Conservation (phyloP, 768 basidiomycete genomes). For the Hemileccinum rubropunctum region DNA sequence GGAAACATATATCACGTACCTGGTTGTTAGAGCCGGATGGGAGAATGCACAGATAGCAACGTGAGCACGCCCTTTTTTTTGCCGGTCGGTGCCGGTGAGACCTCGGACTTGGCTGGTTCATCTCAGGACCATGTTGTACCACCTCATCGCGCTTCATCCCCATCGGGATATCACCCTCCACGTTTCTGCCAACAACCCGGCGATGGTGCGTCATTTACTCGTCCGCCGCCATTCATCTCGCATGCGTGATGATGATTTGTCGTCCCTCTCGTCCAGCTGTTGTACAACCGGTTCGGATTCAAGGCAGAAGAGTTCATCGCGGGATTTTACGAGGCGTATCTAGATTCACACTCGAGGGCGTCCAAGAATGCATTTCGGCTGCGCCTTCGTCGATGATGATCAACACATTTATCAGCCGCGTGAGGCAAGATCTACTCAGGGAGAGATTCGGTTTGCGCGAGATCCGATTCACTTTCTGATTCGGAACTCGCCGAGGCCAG, state of each 20-base stretch:
- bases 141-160: constrained; percentile 69
- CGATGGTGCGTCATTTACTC: constrained; percentile 50
- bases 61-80: constrained; percentile 34
- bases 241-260: background rate
- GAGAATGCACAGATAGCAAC: constrained; percentile 77
- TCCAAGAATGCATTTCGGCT: constrained; percentile 82
- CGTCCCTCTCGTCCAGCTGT: constrained; percentile 40
- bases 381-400: constrained; percentile 57
- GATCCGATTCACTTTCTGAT: no score
- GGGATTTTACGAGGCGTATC: constrained; percentile 78
- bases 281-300: constrained; percentile 87
- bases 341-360: constrained; percentile 63
- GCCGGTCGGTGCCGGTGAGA: background rate
- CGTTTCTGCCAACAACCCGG: constrained; percentile 77
- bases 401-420: background rate
- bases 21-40: constrained; percentile 78
- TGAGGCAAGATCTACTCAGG: background rate
- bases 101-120: background rate
- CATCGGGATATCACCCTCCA: constrained; percentile 78
- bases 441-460: background rate
- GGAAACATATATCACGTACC: constrained; percentile 81
- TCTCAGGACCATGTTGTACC: constrained; percentile 70
- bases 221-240: background rate
- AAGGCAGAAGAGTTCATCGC: constrained; percentile 83
- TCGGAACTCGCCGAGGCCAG: no score